These are phyloP conservation scores for Telopea speciosissima DNA, from an alignment of 177 flowering plant genomes.

Conservation along the genomic window DNA sequence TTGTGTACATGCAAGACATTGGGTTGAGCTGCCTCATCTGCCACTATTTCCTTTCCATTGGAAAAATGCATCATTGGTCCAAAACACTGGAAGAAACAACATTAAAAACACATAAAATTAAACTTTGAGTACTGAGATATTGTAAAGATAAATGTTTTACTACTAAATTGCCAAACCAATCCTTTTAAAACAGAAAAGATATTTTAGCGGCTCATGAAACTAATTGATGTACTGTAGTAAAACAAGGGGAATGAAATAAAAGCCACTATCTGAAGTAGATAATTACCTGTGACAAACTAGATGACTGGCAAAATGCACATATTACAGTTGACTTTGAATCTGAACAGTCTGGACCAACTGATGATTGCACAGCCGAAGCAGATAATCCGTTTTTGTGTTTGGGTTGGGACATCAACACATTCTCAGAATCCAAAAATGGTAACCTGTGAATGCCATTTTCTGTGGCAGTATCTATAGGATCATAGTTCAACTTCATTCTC, in stretches of 20 bases:
- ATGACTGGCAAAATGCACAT: constrained; percentile 82
- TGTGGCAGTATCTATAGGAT: constrained; percentile 8
- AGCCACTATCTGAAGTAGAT: neutral
- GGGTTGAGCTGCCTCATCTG: constrained; percentile 27
- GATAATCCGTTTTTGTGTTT: constrained; percentile 9
- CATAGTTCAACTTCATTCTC: constrained; percentile 37
- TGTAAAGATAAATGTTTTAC: no score
- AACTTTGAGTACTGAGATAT: no score
- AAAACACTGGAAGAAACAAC: constrained; percentile 37
- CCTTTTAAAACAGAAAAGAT: neutral
- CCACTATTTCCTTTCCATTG: constrained; percentile 45
- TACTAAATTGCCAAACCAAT: neutral
- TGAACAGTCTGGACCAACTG: constrained; percentile 9
- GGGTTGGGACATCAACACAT: constrained; percentile 5
- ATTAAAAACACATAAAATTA: constrained; percentile 4
- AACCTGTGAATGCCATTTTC: constrained; percentile 8
- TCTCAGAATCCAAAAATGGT: constrained; percentile 13
- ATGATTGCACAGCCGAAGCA: constrained; percentile 11
- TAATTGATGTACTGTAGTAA: neutral
- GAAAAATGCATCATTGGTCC: constrained; percentile 59
- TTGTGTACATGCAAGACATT: constrained; percentile 62
- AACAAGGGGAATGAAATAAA: neutral
- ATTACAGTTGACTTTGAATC: constrained; percentile 6
- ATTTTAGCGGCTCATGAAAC: neutral
- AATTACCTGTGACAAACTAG: constrained; percentile 50